Evolutionary conservation across 192 early-diverging fungal genomes (phyloP).

Genomic region (Coemansia sp.): DNA sequence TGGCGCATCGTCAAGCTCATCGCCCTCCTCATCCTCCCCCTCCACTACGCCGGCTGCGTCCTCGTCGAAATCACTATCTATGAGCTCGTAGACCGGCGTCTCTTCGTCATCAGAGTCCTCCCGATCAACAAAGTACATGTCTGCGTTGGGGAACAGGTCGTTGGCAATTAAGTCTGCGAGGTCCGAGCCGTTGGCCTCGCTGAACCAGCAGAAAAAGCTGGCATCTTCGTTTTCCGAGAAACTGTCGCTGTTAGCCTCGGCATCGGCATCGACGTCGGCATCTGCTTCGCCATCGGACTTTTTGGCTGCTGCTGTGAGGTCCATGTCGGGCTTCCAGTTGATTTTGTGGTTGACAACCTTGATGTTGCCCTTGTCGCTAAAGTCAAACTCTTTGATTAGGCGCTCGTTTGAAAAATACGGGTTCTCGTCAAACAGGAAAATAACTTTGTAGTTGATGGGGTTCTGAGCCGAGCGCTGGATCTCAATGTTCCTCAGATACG

Average conservation of each 20-base stretch:
- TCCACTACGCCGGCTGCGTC: slow-evolving; percentile 11
- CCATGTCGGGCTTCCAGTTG: slow-evolving; percentile 60
- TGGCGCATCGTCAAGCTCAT: slow-evolving; percentile 39
- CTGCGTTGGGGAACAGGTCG: slow-evolving; percentile 69
- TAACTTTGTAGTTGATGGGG: slow-evolving; percentile 53
- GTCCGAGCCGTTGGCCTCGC: slow-evolving; percentile 46
- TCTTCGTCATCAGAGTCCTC: slow-evolving; percentile 64
- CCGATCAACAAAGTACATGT: slow-evolving; percentile 87
- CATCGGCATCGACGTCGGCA: too few relatives aligned
- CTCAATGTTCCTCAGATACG: slow-evolving; percentile 81
- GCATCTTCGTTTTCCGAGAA: slow-evolving; percentile 42
- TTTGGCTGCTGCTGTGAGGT: slow-evolving; percentile 42
- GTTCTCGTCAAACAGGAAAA: slow-evolving; percentile 56
- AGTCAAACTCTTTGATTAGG: slow-evolving; percentile 58
- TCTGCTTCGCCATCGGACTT: too few relatives aligned
- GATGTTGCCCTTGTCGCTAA: slow-evolving; percentile 56
- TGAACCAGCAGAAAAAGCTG: slow-evolving; percentile 53
- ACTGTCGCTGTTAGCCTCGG: slow-evolving; percentile 42
- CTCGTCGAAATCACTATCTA: slow-evolving; percentile 24
- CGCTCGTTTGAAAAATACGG: slow-evolving; percentile 54
- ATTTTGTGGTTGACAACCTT: slow-evolving; percentile 53
- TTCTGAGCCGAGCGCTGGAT: slow-evolving; percentile 46
- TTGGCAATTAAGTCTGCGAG: slow-evolving; percentile 47
- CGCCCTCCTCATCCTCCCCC: slow-evolving; percentile 10
- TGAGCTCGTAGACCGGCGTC: slow-evolving; percentile 64